Base-by-base conservation (phyloP, 2,329 filamentous ascomycete species). In the Arthroderma sp. region DNA sequence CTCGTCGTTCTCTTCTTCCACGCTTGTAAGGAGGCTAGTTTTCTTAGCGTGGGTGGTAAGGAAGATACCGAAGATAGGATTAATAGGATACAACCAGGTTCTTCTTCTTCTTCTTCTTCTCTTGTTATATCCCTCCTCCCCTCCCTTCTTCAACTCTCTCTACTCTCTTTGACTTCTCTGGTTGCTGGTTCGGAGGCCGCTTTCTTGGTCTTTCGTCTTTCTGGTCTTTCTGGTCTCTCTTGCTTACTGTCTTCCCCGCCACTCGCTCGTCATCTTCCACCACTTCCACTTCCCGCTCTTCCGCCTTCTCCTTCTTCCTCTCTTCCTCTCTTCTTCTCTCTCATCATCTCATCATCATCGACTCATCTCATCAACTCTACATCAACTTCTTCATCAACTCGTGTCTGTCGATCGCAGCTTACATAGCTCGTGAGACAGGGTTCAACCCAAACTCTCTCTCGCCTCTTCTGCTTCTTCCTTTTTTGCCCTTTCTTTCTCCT, bases 221-320 rank as follows among this genome's bases (percentile, higher is more conserved):
- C n/a, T n/a, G n/a, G n/a, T n/a, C n/a, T n/a, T n/a, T n/a, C n/a
- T n/a, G n/a, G n/a, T n/a, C n/a, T n/a, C n/a, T n/a, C n/a, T n/a
- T n/a, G n/a, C n/a, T n/a, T n/a, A n/a, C n/a, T n/a, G n/a, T n/a
- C n/a, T n/a, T n/a, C n/a, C n/a, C n/a, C n/a, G n/a, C n/a, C n/a
- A n/a, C n/a, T n/a, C n/a, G n/a, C n/a, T n/a, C n/a, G n/a, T 35
- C 28, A 38, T 13, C 28, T 3, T 25, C n/a, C n/a, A n/a, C n/a
- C n/a, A n/a, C n/a, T n/a, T n/a, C n/a, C n/a, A n/a, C n/a, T n/a
- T 31, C 4, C 28, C 28, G 28, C 28, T 7, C 3, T 60, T 63
- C 64, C 49, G 56, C 62, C 39, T 47, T 61, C 49, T 17, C 25
- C 56, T 37, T 38, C 19, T 17, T 25, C 56, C n/a, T 19, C n/a